A percentile compares a stretch with the other conserved stretches of the same genome.
These are phyloP conservation scores for Lonicera japonica DNA, from an alignment of 129 eudicot genomes.

Conservation along the genomic window DNA sequence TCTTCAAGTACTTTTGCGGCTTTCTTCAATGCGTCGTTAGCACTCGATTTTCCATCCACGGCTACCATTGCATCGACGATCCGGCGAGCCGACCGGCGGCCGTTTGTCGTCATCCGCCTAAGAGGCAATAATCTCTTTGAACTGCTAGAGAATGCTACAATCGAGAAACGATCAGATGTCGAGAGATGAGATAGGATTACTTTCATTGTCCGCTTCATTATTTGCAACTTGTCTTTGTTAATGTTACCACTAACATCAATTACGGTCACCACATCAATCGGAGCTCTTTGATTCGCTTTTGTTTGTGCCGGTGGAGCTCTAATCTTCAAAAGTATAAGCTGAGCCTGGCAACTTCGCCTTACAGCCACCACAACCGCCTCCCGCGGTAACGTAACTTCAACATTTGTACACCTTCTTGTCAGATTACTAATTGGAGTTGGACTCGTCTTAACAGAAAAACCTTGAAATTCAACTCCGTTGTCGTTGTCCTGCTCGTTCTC, in stretches of 20 bases:
- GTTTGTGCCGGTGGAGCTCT: constrained; percentile 48
- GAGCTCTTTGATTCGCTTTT: constrained; percentile 32
- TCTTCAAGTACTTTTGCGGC: constrained; percentile 79
- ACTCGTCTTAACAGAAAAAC: constrained; percentile 32
- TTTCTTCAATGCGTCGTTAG: constrained; percentile 60
- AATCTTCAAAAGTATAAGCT: constrained; percentile 45
- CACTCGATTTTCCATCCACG: constrained; percentile 38
- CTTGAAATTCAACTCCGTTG: constrained; percentile 45
- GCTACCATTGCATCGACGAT: constrained; percentile 65
- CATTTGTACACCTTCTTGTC: constrained; percentile 7
- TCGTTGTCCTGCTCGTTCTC: constrained; percentile 25
- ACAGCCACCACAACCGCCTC: constrained; percentile 63
- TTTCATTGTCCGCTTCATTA: constrained; percentile 56
- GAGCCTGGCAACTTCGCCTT: constrained; percentile 47
- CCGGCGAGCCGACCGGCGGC: constrained; percentile 65
- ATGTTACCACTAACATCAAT: constrained; percentile 55
- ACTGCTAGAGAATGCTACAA: constrained; percentile 74
- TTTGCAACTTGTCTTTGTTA: constrained; percentile 38
- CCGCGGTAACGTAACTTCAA: constrained; percentile 39
- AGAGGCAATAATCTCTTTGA: constrained; percentile 71
- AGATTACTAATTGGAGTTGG: constrained; percentile 6
- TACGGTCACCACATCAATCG: constrained; percentile 77
- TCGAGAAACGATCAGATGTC: constrained; percentile 68
- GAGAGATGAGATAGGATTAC: constrained; percentile 52
- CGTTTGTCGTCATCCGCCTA: constrained; percentile 62